Conservation (phyloP, 2,329 filamentous ascomycete species). For the Leptosphaerulina australis region DNA sequence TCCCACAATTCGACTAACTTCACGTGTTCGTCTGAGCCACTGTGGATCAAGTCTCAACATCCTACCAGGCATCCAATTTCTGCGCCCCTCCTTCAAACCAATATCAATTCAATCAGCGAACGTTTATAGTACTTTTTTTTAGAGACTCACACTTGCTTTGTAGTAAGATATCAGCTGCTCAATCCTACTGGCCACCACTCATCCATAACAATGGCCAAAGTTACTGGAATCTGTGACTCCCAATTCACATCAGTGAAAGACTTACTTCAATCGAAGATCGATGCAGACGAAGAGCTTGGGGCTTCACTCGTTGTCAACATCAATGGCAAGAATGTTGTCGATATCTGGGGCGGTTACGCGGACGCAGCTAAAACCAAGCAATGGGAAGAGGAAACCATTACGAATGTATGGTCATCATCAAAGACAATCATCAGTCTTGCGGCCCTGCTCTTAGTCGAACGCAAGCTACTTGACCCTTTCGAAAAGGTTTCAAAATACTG, state of each 20-base stretch:
- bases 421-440: slow-evolving; percentile 25
- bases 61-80: slow-evolving; percentile 3
- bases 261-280: slow-evolving; percentile 20
- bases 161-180: neutral
- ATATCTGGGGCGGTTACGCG: slow-evolving; percentile 29
- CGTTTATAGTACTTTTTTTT: too few relatives aligned
- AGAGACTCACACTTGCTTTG: too few relatives aligned
- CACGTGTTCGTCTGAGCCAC: neutral
- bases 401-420: slow-evolving; percentile 26
- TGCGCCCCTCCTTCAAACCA: too few relatives aligned
- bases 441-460: slow-evolving; percentile 21
- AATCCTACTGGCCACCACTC: neutral
- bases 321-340: slow-evolving; percentile 24
- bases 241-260: slow-evolving; percentile 21
- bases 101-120: too few relatives aligned
- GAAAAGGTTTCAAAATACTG: slow-evolving; percentile 29
- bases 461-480: slow-evolving; percentile 20
- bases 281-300: slow-evolving; percentile 22
- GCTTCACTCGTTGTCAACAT: slow-evolving; percentile 27
- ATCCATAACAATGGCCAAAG: slow-evolving; percentile 15
- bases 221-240: slow-evolving; percentile 21
- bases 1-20: slow-evolving; percentile 2
- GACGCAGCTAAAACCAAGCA: slow-evolving; percentile 12
- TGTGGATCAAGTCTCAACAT: neutral
- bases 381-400: slow-evolving; percentile 27